These are phyloP conservation scores for Sporothrix brasiliensis DNA, from an alignment of 2,329 filamentous ascomycete species.

Conservation along the genomic window DNA sequence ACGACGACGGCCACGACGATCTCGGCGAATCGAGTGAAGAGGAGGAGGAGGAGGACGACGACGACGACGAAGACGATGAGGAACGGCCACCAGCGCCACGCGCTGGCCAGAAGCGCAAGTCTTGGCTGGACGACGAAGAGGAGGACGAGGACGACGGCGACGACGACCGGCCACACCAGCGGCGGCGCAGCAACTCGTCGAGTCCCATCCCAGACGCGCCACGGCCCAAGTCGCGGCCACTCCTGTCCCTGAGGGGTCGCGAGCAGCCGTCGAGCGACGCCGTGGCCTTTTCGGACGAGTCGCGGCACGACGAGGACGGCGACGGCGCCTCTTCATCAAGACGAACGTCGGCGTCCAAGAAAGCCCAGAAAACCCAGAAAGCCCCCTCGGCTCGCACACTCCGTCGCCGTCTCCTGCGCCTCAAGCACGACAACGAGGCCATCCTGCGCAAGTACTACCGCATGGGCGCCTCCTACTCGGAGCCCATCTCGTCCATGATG, in stretches of 20 bases:
- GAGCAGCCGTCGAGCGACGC: constrained; percentile 53
- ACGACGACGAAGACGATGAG: constrained; percentile 51
- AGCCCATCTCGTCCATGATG: constrained; percentile 90
- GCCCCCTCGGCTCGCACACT: constrained; percentile 71
- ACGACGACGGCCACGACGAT: constrained; percentile 64
- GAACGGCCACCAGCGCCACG: neutral
- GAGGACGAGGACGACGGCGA: constrained; percentile 72
- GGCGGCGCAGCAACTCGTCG: constrained; percentile 85
- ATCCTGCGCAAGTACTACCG: constrained; percentile 82
- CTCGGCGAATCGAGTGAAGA: constrained; percentile 69
- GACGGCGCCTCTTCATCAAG: constrained; percentile 46
- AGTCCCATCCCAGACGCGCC: constrained; percentile 68
- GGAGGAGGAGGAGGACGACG: constrained; percentile 62
- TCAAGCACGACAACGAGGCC: constrained; percentile 75
- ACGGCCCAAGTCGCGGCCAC: constrained; percentile 61
- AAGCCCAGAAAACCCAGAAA: constrained; percentile 25
- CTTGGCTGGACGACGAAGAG: constrained; percentile 70
- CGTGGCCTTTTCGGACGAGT: constrained; percentile 59
- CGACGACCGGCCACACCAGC: constrained; percentile 74
- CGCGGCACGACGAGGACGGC: constrained; percentile 47
- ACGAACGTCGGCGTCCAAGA: constrained; percentile 40
- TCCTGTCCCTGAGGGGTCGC: constrained; percentile 58
- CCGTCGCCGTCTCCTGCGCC: constrained; percentile 70
- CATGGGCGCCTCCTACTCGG: constrained; percentile 85
- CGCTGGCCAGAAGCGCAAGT: constrained; percentile 64